Base-by-base conservation (phyloP, 169 alveolate genomes). In the Plasmodium vinckei region DNA sequence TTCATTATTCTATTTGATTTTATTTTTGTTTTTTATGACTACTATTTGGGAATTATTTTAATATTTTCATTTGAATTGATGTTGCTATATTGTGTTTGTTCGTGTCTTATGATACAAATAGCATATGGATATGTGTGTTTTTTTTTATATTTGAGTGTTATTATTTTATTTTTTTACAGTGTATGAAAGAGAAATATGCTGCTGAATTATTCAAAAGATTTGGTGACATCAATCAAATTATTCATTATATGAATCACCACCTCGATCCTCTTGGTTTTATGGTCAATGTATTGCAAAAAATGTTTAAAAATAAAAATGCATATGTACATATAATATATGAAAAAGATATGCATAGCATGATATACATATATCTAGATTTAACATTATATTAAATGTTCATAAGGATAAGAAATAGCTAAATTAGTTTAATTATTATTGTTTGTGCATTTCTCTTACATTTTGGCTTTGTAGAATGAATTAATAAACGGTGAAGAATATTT, bases 401-500 rank as follows among this genome's bases (percentile, higher is more conserved):
- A 33, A 33, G 6, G 42, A 33, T 33, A 33, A 33, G 42, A 4
- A 33, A 33, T 33, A 33, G 7, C 7, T 33, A 33, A 33, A 33
- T 33, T 27, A 27, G 39, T 27, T 33, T 33, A 33, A 33, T 33
- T 33, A 33, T 33, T 33, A 33, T 27, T 27, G 46, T 17, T 54
- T 47, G 9, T 77, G 5, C n/a, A 13, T 46, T 61, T 27, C 7
- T 54, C 21, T 27, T 57, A 46, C 64, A 42, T 25, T 56, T 12
- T 68, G 5, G 39, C 27, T 69, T 19, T 9, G 15, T 59, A 79
- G 89, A 79, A 65, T 59, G 89, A 79, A 65, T 59, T 79, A 59
- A 79, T 79, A 49, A 64, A 79, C 1, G 89, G 89, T 17, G 89
- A 79, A 57, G 89, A 79, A 27, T 79, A 65, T 46, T 53, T 79